Conservation (phyloP, 1,139 yeast genomes). For the Yamadazyma sp. region DNA sequence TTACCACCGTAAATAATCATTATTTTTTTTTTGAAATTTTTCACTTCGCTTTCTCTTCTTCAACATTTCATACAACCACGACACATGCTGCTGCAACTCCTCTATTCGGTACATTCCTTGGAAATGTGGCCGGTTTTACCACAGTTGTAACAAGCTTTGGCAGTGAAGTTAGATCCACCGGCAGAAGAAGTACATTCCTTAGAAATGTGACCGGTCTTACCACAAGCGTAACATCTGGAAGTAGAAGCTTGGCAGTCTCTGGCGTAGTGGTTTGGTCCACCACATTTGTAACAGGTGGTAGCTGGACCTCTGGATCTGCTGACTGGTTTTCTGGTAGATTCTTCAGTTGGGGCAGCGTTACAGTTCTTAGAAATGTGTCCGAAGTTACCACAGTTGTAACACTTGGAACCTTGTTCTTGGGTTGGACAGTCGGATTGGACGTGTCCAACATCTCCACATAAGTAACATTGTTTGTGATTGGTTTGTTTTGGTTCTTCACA, state of each 20-base stretch:
- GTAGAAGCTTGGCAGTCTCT: conserved; percentile 80
- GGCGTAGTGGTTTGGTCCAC: conserved; percentile 92
- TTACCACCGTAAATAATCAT: conserved; percentile 1
- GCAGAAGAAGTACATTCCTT: conserved; percentile 68
- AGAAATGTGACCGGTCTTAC: conserved; percentile 84
- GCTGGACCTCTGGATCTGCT: conserved; percentile 22
- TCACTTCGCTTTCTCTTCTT: background rate
- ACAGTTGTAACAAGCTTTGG: conserved; percentile 52
- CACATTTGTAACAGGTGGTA: conserved; percentile 85
- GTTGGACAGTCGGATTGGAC: conserved; percentile 67
- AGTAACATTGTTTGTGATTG: conserved; percentile 84
- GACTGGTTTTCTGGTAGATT: conserved; percentile 20
- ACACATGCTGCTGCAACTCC: background rate
- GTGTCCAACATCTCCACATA: conserved; percentile 76
- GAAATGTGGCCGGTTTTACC: conserved; percentile 39
- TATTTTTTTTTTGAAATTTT: background rate
- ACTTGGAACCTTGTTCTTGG: conserved; percentile 49
- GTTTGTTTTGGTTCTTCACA: conserved; percentile 87
- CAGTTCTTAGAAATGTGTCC: conserved; percentile 86
- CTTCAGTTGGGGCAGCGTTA: conserved; percentile 31
- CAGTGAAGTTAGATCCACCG: conserved; percentile 37
- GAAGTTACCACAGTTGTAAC: conserved; percentile 63
- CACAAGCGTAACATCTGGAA: conserved; percentile 90
- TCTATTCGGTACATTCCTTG: conserved; percentile 30
- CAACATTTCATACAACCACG: background rate